Evolutionary conservation across 805 yeast species (phyloP), one percentile per base, ranked within the genome.

Genomic region (Candida morakotiae): DNA sequence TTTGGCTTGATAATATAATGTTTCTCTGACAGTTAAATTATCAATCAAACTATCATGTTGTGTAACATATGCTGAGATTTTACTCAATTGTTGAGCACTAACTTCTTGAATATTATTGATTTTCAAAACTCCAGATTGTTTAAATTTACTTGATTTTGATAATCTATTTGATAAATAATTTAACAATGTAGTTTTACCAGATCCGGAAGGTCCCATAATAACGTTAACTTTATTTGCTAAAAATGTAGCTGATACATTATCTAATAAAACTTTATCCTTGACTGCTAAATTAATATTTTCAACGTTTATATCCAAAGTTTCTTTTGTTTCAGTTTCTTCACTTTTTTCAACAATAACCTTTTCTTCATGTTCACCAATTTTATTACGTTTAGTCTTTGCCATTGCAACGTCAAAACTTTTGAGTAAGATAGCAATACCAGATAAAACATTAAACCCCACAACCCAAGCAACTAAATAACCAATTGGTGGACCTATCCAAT

Each of bases 31-130:
- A 0, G 95, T 86, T 38, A 87, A 62, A 6, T 79, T 68, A 1
- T 91, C 75, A 28, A 85, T 60, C 37, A 87, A 79, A 43, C 78
- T 81, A 52, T 87, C 95, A 46, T 82, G 86, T 52, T 87, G 96
- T 5, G 85, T 75, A 15, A 87, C 95, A 58, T 83, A 87, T 0
- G 91, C 85, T 35, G 91, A 72, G 5, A 63, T 51, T 28, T 47
- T 48, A 6, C 61, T 46, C 24, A 67, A 40, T 9, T 58, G 53
- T 10, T 45, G 26, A 1, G 52, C 45, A 4, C 53, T 37, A 4
- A 65, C 49, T 9, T 35, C 42, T 32, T 60, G 64, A n/a, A 28
- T 10, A 11, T 43, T 45, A 42, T 64, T 64, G 15, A 65, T 34
- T 9, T 42, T 41, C 8, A 66, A 47, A 5, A 8, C 3, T 19